phyloP scores from a whole-genome alignment of 2,329 filamentous ascomycete species.

The Xylaria sp. region DNA sequence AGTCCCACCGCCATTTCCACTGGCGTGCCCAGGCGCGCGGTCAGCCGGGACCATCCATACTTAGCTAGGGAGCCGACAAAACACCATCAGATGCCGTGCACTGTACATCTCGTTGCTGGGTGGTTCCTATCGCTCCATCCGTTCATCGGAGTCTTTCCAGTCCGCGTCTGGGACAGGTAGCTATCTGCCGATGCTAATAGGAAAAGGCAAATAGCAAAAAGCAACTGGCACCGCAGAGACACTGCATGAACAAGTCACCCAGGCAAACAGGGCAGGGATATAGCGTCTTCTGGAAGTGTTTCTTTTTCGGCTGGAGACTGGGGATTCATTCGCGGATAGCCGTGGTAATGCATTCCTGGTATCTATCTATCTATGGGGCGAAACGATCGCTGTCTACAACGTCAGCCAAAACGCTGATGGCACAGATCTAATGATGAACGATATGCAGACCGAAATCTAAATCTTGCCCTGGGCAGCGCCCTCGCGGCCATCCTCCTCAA shows the following conservation, averaged over 20 bases:
- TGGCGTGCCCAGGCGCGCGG: background rate
- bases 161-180: too few species aligned
- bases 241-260: background rate
- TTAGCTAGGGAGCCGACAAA: background rate
- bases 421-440: slow-evolving; percentile 15
- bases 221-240: too few species aligned
- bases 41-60: too few species aligned
- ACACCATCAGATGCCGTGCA: background rate
- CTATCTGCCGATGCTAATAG: too few species aligned
- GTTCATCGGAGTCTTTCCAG: too few species aligned
- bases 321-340: background rate
- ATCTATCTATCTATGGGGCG: slow-evolving; percentile 23
- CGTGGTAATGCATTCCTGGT: slow-evolving; percentile 14
- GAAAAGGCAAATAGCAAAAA: too few species aligned
- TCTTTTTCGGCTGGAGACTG: background rate
- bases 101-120: background rate
- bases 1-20: background rate
- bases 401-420: slow-evolving; percentile 13
- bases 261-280: background rate
- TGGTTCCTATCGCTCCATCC: background rate
- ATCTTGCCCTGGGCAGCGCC: slow-evolving; percentile 42
- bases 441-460: slow-evolving; percentile 25
- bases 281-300: background rate
- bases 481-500: slow-evolving; percentile 59
- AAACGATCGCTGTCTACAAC: slow-evolving; percentile 20